Conservation (phyloP, 139 green algal genomes). For the Nannochloris sp. region DNA sequence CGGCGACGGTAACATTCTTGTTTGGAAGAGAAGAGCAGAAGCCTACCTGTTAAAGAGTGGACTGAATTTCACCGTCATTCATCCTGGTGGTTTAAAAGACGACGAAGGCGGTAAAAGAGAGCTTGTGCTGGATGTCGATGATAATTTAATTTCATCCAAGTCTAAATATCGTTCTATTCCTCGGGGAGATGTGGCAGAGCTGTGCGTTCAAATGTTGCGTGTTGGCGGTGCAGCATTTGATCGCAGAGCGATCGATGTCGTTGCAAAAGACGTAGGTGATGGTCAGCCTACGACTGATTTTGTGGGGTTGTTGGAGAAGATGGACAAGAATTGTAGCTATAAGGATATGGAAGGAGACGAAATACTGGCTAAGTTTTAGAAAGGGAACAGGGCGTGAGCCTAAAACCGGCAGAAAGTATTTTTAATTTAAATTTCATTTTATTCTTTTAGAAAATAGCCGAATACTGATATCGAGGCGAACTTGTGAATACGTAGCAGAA, state of each 20-base stretch:
- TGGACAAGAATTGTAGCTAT: slow-evolving; percentile 25
- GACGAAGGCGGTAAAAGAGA: slow-evolving; percentile 51
- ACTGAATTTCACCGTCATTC: slow-evolving; percentile 57
- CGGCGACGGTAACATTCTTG: slow-evolving; percentile 69
- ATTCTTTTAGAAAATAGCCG: too few species aligned
- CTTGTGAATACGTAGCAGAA: too few species aligned
- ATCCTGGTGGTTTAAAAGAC: slow-evolving; percentile 72
- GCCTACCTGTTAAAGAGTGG: slow-evolving; percentile 65
- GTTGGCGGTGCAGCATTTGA: slow-evolving; percentile 12
- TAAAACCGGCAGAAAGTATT: too few species aligned
- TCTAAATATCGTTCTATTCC: slow-evolving; percentile 46
- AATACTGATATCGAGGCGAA: too few species aligned
- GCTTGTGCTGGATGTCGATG: slow-evolving; percentile 71
- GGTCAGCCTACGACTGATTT: slow-evolving; percentile 41
- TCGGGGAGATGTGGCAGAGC: slow-evolving; percentile 70
- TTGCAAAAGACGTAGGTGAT: slow-evolving; percentile 26
- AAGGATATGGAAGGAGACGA: slow-evolving; percentile 4
- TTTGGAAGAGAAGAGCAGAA: slow-evolving; percentile 82
- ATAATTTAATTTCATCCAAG: slow-evolving; percentile 48
- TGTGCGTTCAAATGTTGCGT: slow-evolving; percentile 33
- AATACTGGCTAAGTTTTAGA: background rate
- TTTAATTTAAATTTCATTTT: too few species aligned
- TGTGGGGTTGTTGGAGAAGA: slow-evolving; percentile 21
- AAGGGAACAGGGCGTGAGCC: too few species aligned
- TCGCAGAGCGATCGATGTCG: slow-evolving; percentile 28